Evolutionary conservation across 1,139 yeast species (phyloP), one percentile per base, ranked within the genome.

Genomic region (Candida neerlandica): DNA sequence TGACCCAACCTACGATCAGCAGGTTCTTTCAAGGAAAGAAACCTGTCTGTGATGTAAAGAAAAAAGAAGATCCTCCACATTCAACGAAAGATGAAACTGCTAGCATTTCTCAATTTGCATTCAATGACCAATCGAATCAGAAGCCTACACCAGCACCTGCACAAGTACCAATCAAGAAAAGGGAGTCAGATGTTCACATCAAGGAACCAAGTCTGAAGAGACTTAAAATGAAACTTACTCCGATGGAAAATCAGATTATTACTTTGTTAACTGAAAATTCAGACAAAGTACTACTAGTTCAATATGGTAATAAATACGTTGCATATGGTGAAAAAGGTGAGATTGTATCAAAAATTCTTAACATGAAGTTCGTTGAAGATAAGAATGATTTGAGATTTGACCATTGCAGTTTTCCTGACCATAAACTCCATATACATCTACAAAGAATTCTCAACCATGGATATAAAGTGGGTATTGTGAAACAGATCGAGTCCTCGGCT

Each of bases 251-350:
- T 52, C 98, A 92, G 63, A 84, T 85, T 51, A 69, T 84, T 21
- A 84, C 82, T 4, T 69, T 94, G 46, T 90, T 90, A 58, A 59
- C 66, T 4, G 63, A 68, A 1, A 72, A 92, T 61, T 63, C 66
- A 44, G 96, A 89, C 54, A 87, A 89, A 43, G 58, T 94, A 1
- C 71, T 94, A 6, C 84, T 94, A 0, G 77, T 94, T 21, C 95
- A 94, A 62, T 95, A 89, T 7, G 99, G 99, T 0, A 94, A 94
- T 68, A 90, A 90, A 65, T 94, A 84, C 69, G 88, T 88, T 61
- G 84, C 91, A 51, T 90, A 83, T 63, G 97, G 96, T 0, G 78
- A 83, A 48, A 97, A 92, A 68, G 98, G 98, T 0, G 74, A 71
- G 15, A 72, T 71, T 2, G 96, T 86, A 0, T 78, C 96, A 9